Evolutionary conservation across 441 rosid genomes (phyloP).

Genomic region (Syzygium syzygioides): DNA sequence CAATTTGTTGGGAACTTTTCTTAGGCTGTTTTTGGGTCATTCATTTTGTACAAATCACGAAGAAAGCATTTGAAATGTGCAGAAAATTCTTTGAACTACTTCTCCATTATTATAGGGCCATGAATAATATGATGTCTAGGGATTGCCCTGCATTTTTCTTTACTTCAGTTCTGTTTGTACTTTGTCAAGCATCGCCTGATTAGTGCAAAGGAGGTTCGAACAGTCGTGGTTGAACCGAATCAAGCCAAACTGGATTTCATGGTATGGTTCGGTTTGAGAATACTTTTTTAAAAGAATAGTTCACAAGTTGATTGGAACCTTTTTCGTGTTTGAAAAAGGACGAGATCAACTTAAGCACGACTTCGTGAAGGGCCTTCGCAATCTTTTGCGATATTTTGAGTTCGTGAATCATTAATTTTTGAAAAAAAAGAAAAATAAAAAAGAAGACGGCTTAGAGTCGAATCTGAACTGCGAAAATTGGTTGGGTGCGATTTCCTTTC

Average conservation of each 20-base stretch:
- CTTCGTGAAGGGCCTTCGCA: background rate
- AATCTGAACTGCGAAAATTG: too few relatives aligned
- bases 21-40: slow-evolving; percentile 31
- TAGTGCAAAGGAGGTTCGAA: background rate
- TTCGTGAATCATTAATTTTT: background rate
- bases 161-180: background rate
- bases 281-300: background rate
- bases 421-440: background rate
- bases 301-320: background rate
- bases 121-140: background rate
- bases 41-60: slow-evolving; percentile 36
- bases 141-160: background rate
- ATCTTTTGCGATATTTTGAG: background rate
- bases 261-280: background rate
- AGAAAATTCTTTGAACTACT: slow-evolving; percentile 27
- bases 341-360: background rate
- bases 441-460: background rate
- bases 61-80: slow-evolving; percentile 44
- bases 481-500: too few relatives aligned
- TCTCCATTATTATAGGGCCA: background rate
- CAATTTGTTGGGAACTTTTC: slow-evolving; percentile 30
- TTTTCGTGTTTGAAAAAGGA: background rate
- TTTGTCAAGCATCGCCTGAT: background rate
- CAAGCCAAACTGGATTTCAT: background rate
- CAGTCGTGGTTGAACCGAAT: background rate